phyloP scores from a whole-genome alignment of 2,329 filamentous ascomycete genomes.

The Xylaria sp. region DNA sequence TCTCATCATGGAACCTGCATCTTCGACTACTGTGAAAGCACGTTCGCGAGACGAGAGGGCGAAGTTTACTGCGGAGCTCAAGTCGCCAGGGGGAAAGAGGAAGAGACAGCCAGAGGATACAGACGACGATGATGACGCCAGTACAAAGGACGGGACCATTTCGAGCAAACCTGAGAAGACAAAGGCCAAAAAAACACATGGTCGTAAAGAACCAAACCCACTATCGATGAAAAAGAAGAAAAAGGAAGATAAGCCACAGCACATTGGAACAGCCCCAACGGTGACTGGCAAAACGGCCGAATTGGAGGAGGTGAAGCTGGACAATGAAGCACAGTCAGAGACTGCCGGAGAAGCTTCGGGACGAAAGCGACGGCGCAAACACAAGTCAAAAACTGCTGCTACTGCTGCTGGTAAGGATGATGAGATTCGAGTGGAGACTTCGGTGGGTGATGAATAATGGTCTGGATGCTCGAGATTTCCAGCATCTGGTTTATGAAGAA shows the following conservation, averaged over 20 bases:
- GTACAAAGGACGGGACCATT: slow-evolving; percentile 41
- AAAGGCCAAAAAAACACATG: slow-evolving; percentile 65
- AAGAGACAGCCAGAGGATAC: slow-evolving; percentile 59
- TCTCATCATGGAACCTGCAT: slow-evolving; percentile 79
- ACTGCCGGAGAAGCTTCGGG: slow-evolving; percentile 36
- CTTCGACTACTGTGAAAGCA: slow-evolving; percentile 69
- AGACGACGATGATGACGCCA: slow-evolving; percentile 47
- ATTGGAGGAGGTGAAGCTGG: slow-evolving; percentile 28
- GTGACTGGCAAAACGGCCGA: slow-evolving; percentile 30
- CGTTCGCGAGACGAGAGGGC: slow-evolving; percentile 75
- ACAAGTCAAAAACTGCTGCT: slow-evolving; percentile 37
- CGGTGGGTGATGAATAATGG: slow-evolving; percentile 30
- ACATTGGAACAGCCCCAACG: neutral
- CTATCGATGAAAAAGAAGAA: slow-evolving; percentile 78
- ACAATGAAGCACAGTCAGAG: slow-evolving; percentile 18
- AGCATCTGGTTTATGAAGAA: slow-evolving; percentile 10
- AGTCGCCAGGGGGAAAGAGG: slow-evolving; percentile 60
- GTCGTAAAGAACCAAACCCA: slow-evolving; percentile 76
- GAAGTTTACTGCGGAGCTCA: slow-evolving; percentile 79
- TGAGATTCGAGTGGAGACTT: slow-evolving; percentile 14
- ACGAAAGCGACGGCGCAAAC: slow-evolving; percentile 45
- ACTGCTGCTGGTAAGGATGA: neutral
- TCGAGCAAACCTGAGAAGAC: slow-evolving; percentile 51
- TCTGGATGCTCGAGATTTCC: neutral
- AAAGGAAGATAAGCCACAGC: slow-evolving; percentile 26